These are phyloP conservation scores for Colletotrichum lindemuthianum DNA, from an alignment of 2,329 filamentous ascomycete genomes.

Conservation along the genomic window DNA sequence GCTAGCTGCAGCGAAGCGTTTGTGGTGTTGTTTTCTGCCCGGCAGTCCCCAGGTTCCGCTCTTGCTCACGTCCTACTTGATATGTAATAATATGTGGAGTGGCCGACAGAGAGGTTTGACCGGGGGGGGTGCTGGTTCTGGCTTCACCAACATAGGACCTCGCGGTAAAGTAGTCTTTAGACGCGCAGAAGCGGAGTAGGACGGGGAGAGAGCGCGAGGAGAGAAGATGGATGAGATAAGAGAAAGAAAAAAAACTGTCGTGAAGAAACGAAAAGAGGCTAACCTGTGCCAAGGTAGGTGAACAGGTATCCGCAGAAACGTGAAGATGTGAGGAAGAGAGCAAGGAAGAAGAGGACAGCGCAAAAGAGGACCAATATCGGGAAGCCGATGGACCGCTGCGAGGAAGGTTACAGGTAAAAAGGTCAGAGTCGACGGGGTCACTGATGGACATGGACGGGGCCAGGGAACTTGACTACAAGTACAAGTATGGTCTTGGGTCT, in stretches of 20 bases:
- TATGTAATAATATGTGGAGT: no score
- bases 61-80: no score
- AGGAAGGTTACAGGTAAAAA: slow-evolving; percentile 33
- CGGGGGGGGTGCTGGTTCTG: slow-evolving; percentile 15
- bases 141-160: slow-evolving; percentile 3
- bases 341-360: slow-evolving; percentile 4
- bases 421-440: slow-evolving; percentile 8
- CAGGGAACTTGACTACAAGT: no score
- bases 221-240: not conserved
- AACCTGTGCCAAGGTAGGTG: not conserved
- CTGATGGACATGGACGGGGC: not conserved
- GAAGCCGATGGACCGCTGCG: slow-evolving; percentile 14
- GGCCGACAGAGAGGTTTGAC: not conserved
- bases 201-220: not conserved
- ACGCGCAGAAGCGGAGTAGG: not conserved
- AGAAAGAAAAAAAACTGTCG: not conserved
- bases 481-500: no score
- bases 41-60: no score
- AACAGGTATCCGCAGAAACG: not conserved
- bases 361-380: slow-evolving; percentile 14
- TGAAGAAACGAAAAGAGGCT: slow-evolving; percentile 20
- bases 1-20: slow-evolving; percentile 26
- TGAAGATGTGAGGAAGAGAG: not conserved
- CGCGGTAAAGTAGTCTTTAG: no score
- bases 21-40: slow-evolving; percentile 9